Evolutionary conservation across 371 early-diverging fungal species (phyloP).

Genomic region (Mucor sp.): DNA sequence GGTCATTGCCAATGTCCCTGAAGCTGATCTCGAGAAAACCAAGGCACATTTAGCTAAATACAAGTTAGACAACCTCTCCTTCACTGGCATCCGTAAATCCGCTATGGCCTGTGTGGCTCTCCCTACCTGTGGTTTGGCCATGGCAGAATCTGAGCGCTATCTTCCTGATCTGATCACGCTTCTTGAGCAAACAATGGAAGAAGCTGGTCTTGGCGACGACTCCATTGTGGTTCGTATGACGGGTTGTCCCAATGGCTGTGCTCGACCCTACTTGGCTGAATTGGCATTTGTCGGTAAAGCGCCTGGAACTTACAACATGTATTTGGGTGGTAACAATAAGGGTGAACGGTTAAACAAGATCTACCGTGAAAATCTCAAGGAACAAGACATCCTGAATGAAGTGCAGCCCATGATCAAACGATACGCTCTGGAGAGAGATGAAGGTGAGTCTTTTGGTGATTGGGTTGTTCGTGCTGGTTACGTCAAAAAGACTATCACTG

Average conservation of each 20-base stretch:
- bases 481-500: conserved; percentile 73
- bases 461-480: conserved; percentile 84
- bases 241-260: conserved; percentile 93
- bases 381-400: conserved; percentile 76
- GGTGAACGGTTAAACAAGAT: conserved; percentile 86
- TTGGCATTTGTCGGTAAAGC: conserved; percentile 91
- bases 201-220: conserved; percentile 76
- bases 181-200: conserved; percentile 75
- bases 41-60: conserved; percentile 70
- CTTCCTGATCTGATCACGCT: conserved; percentile 74
- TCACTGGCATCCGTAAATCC: conserved; percentile 78
- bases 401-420: conserved; percentile 76
- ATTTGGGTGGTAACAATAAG: conserved; percentile 82
- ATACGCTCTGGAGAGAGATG: conserved; percentile 67
- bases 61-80: conserved; percentile 76
- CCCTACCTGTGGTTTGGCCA: conserved; percentile 90
- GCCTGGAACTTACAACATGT: conserved; percentile 87
- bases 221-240: conserved; percentile 93
- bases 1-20: conserved; percentile 73
- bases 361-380: conserved; percentile 80
- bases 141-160: conserved; percentile 94
- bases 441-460: conserved; percentile 87
- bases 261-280: conserved; percentile 89
- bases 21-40: conserved; percentile 68
- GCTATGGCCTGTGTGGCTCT: conserved; percentile 94